Percentiles rank a stretch among this genome's conserved stretches.
phyloP scores from a whole-genome alignment of 345 rosid genomes.

The Erucastrum elatum region DNA sequence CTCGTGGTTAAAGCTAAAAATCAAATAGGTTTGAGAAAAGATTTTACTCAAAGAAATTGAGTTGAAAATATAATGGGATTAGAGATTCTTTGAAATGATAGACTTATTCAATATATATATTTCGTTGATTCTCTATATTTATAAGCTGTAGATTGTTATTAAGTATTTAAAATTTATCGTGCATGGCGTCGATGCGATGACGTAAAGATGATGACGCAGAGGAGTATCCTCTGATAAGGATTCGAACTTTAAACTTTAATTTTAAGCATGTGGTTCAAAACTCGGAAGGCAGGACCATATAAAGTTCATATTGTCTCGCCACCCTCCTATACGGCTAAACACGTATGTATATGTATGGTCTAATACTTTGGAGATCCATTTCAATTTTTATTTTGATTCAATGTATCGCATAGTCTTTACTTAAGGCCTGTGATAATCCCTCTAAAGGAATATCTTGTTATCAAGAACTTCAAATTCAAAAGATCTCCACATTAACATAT shows the following conservation, averaged over 20 bases:
- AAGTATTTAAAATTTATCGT: background rate
- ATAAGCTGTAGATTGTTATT: background rate
- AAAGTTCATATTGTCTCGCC: background rate
- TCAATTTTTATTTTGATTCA: conserved; percentile 5
- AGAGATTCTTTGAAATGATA: too few species aligned
- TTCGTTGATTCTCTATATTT: background rate
- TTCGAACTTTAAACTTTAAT: conserved; percentile 30
- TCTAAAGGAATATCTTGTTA: background rate
- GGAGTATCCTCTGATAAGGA: conserved; percentile 21
- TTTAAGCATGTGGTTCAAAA: conserved; percentile 28
- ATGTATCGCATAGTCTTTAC: conserved; percentile 25
- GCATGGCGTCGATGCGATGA: conserved; percentile 21
- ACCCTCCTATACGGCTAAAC: too few species aligned
- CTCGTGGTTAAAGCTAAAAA: too few species aligned
- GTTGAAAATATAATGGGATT: too few species aligned
- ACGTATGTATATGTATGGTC: background rate
- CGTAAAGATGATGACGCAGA: conserved; percentile 27
- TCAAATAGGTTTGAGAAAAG: background rate
- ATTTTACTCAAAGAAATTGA: background rate
- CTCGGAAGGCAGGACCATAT: conserved; percentile 8
- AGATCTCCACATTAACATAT: background rate
- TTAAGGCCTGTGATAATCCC: conserved; percentile 12
- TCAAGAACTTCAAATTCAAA: background rate
- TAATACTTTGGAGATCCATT: conserved; percentile 18
- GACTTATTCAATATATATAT: too few species aligned